Conservation (phyloP, 2,329 filamentous ascomycete species). For the Biscogniauxia mediterranea region DNA sequence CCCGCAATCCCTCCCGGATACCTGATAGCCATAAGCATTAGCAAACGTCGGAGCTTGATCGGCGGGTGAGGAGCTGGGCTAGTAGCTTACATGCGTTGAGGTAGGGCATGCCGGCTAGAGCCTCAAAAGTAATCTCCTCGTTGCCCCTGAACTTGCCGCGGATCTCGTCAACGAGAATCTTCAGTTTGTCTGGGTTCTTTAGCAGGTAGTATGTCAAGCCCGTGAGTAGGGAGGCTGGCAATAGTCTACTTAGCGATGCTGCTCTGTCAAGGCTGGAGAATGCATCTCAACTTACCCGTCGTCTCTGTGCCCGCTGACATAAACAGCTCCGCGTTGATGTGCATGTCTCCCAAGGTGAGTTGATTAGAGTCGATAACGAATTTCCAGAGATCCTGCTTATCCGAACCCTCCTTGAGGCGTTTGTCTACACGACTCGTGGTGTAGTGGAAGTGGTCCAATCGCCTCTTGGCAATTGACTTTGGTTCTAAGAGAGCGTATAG, state of each 20-base stretch:
- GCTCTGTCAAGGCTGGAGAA: neutral
- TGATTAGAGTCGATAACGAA: slow-evolving; percentile 18
- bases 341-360: slow-evolving; percentile 19
- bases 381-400: slow-evolving; percentile 28
- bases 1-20: slow-evolving; percentile 13
- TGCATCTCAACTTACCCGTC: slow-evolving; percentile 8
- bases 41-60: too few relatives aligned
- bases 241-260: too few relatives aligned
- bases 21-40: too few relatives aligned
- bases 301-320: slow-evolving; percentile 23
- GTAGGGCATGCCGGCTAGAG: slow-evolving; percentile 15
- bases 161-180: slow-evolving; percentile 28
- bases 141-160: slow-evolving; percentile 22
- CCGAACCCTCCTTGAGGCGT: slow-evolving; percentile 25
- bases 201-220: slow-evolving; percentile 13
- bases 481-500: slow-evolving; percentile 24
- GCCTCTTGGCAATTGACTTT: slow-evolving; percentile 19
- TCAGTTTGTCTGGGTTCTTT: slow-evolving; percentile 24
- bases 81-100: slow-evolving; percentile 21
- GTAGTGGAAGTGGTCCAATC: slow-evolving; percentile 21
- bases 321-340: slow-evolving; percentile 18
- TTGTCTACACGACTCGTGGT: slow-evolving; percentile 29
- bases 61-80: too few relatives aligned
- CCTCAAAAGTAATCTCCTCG: slow-evolving; percentile 27
- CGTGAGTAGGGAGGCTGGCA: slow-evolving; percentile 36